These are phyloP conservation scores for Alternaria sp. DNA, from an alignment of 2,329 filamentous ascomycete species.

Conservation along the genomic window DNA sequence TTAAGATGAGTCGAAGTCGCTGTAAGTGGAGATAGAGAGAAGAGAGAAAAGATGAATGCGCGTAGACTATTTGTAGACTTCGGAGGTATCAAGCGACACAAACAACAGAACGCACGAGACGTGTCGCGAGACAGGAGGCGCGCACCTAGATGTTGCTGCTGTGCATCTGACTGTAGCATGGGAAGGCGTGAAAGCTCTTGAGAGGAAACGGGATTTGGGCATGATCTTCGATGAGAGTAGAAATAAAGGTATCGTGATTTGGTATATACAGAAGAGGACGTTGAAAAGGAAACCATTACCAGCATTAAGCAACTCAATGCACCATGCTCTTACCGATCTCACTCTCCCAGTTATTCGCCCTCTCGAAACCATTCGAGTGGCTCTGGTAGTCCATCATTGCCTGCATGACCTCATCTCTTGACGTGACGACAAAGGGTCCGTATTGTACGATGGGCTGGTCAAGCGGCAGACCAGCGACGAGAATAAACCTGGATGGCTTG, in stretches of 20 bases:
- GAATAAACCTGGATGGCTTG: slow-evolving; percentile 65
- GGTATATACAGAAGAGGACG: background rate
- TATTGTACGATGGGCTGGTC: slow-evolving; percentile 51
- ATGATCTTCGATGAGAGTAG: too few relatives aligned
- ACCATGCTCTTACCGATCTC: slow-evolving; percentile 67
- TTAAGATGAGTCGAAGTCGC: too few relatives aligned
- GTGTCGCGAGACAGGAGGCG: too few relatives aligned
- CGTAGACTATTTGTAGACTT: too few relatives aligned
- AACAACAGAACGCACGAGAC: too few relatives aligned
- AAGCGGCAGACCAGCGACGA: slow-evolving; percentile 74
- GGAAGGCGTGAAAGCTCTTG: too few relatives aligned
- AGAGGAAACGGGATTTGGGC: too few relatives aligned
- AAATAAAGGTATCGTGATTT: background rate
- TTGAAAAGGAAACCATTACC: background rate
- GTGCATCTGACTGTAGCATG: too few relatives aligned
- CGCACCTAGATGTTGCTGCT: too few relatives aligned
- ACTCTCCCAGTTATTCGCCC: slow-evolving; percentile 74
- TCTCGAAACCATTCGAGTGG: slow-evolving; percentile 56
- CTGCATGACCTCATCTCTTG: slow-evolving; percentile 46
- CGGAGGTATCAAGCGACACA: too few relatives aligned
- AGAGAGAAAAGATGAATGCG: too few relatives aligned
- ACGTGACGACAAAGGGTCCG: slow-evolving; percentile 48
- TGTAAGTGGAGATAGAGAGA: too few relatives aligned
- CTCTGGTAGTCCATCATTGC: slow-evolving; percentile 48
- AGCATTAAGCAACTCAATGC: slow-evolving; percentile 16